Conservation (phyloP, 2,329 filamentous ascomycete genomes). For the Talaromyces sp. region DNA sequence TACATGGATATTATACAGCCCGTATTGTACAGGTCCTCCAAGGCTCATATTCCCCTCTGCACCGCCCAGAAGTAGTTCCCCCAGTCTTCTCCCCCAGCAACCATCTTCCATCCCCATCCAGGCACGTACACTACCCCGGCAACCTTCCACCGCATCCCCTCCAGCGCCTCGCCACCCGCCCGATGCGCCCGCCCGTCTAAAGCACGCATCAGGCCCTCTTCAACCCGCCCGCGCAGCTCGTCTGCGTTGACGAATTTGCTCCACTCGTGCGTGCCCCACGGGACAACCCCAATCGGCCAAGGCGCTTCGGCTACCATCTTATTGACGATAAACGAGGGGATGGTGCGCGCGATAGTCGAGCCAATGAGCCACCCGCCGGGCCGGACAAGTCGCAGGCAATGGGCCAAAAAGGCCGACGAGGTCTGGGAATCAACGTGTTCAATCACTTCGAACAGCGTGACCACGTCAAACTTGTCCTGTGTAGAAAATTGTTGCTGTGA, state of each 20-base stretch:
- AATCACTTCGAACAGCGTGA: slow-evolving; percentile 89
- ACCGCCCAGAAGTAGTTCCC: slow-evolving; percentile 97
- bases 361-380: slow-evolving; percentile 92
- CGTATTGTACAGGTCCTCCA: neutral
- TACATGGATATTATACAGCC: neutral
- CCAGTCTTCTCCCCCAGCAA: slow-evolving; percentile 73
- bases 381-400: slow-evolving; percentile 59
- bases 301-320: slow-evolving; percentile 84
- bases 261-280: slow-evolving; percentile 93
- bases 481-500: neutral
- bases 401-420: slow-evolving; percentile 60
- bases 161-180: slow-evolving; percentile 22
- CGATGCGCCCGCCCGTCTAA: slow-evolving; percentile 30
- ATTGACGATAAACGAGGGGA: slow-evolving; percentile 85
- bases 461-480: slow-evolving; percentile 60
- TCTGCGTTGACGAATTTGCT: slow-evolving; percentile 86
- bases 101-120: slow-evolving; percentile 70
- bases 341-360: slow-evolving; percentile 87
- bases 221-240: slow-evolving; percentile 52
- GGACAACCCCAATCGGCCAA: slow-evolving; percentile 69
- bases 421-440: slow-evolving; percentile 81
- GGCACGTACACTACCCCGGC: slow-evolving; percentile 89
- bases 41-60: slow-evolving; percentile 44
- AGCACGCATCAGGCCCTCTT: slow-evolving; percentile 46
- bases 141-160: slow-evolving; percentile 54